These are phyloP conservation scores for Lyophyllum shimeji DNA, from an alignment of 768 basidiomycete genomes.

Conservation along the genomic window DNA sequence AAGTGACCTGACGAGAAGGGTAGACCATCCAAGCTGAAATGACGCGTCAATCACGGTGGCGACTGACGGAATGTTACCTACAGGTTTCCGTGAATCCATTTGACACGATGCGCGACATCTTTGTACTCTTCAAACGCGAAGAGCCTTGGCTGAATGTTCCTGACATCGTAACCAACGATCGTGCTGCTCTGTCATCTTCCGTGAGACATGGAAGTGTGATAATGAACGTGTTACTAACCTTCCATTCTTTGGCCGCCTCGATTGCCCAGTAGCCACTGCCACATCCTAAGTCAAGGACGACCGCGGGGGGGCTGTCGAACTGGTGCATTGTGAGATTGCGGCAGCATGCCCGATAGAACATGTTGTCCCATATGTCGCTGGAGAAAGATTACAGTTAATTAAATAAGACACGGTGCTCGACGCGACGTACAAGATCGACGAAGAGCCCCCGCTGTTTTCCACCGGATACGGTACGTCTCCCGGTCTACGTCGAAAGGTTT, in stretches of 20 bases:
- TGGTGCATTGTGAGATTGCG: conserved; percentile 52
- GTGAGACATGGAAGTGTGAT: conserved; percentile 4
- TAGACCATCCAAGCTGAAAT: conserved; percentile 57
- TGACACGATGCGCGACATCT: conserved; percentile 47
- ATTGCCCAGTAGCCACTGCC: conserved; percentile 72
- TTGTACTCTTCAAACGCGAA: conserved; percentile 33
- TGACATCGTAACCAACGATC: conserved; percentile 61
- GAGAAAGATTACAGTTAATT: conserved; percentile 5
- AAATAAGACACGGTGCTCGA: neutral
- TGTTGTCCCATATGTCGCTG: conserved; percentile 73
- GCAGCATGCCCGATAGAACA: conserved; percentile 55
- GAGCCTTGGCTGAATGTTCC: conserved; percentile 52
- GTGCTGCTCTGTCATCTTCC: conserved; percentile 39
- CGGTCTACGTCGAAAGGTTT: conserved; percentile 38
- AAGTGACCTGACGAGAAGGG: conserved; percentile 60
- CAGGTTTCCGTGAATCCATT: conserved; percentile 73
- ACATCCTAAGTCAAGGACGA: conserved; percentile 69
- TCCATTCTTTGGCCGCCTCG: conserved; percentile 67
- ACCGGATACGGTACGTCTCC: conserved; percentile 61
- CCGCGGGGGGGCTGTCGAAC: conserved; percentile 48
- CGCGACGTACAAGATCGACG: conserved; percentile 54
- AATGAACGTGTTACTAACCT: conserved; percentile 35
- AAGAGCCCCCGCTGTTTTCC: conserved; percentile 42
- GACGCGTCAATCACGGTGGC: conserved; percentile 4
- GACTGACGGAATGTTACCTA: conserved; percentile 28